A percentile compares a stretch with the other conserved stretches of the same genome.
These are phyloP conservation scores for Lignosus rhinocerotis DNA, from an alignment of 1,284 basidiomycete species.

Conservation along the genomic window DNA sequence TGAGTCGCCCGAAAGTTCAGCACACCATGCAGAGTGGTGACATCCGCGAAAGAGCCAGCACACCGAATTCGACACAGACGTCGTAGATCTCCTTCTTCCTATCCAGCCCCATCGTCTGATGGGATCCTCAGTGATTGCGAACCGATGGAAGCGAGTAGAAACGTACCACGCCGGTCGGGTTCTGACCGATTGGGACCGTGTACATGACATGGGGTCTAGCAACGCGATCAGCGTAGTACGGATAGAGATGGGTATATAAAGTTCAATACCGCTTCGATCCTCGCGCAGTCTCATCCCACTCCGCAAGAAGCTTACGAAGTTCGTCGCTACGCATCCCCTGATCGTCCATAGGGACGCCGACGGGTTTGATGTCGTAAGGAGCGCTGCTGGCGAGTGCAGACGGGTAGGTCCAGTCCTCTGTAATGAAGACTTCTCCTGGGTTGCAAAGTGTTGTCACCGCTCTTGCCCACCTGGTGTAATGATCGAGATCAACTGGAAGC, in stretches of 20 bases:
- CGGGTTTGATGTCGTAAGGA: slow-evolving; percentile 52
- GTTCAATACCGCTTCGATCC: slow-evolving; percentile 44
- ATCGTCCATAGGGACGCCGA: slow-evolving; percentile 71
- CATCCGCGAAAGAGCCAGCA: slow-evolving; percentile 11
- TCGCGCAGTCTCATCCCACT: slow-evolving; percentile 65
- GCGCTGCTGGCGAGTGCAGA: slow-evolving; percentile 44
- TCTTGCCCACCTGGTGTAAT: slow-evolving; percentile 48
- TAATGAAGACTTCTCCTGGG: slow-evolving; percentile 70
- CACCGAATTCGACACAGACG: slow-evolving; percentile 77
- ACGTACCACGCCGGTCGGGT: slow-evolving; percentile 75
- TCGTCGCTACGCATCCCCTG: slow-evolving; percentile 68
- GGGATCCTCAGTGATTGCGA: not conserved
- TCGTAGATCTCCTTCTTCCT: slow-evolving; percentile 82
- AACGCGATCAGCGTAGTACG: slow-evolving; percentile 9
- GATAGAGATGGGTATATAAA: not conserved
- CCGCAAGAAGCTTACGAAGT: slow-evolving; percentile 59
- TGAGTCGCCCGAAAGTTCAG: not conserved
- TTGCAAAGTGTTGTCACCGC: slow-evolving; percentile 62
- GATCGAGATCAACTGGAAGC: not conserved
- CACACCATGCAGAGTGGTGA: not conserved
- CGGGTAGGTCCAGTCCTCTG: slow-evolving; percentile 75
- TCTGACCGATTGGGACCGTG: slow-evolving; percentile 75
- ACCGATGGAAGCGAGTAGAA: not conserved
- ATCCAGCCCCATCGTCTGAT: slow-evolving; percentile 59
- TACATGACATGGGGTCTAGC: slow-evolving; percentile 75